phyloP scores from a whole-genome alignment of 352 stramenopile species.

The Blastocystis sp. region DNA sequence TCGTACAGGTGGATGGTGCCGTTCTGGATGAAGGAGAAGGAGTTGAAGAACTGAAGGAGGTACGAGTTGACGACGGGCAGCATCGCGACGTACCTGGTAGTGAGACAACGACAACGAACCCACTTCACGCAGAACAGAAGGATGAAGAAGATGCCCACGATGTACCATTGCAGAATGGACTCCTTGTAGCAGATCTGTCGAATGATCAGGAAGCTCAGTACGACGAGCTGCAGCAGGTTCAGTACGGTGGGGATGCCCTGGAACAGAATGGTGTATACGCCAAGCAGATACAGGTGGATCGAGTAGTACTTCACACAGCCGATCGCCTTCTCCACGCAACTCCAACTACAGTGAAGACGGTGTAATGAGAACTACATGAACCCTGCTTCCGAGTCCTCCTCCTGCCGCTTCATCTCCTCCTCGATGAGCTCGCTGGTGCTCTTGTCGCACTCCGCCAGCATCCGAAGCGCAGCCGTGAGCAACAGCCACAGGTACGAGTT shows the following conservation, averaged over 20 bases:
- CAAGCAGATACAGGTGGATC: constrained; percentile 32
- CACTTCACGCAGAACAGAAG: constrained; percentile 54
- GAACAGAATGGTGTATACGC: constrained; percentile 14
- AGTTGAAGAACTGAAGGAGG: background rate
- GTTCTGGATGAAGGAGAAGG: background rate
- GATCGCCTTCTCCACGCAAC: constrained; percentile 3
- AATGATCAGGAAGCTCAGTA: constrained; percentile 47
- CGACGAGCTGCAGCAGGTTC: constrained; percentile 21
- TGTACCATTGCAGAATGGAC: constrained; percentile 16
- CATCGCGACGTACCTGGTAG: background rate
- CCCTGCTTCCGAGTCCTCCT: background rate
- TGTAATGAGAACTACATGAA: too few relatives aligned
- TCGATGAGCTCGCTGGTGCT: background rate
- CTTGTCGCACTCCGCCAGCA: background rate
- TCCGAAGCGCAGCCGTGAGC: background rate
- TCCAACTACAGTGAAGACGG: too few relatives aligned
- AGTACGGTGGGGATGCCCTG: constrained; percentile 17
- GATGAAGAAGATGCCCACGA: constrained; percentile 8
- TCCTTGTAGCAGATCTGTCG: constrained; percentile 52
- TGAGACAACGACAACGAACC: background rate
- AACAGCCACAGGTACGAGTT: background rate
- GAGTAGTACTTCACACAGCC: constrained; percentile 35
- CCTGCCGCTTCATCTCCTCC: background rate
- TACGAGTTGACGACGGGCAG: constrained; percentile 6
- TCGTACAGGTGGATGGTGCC: constrained; percentile 2